Conservation (phyloP, 2,329 filamentous ascomycete species). For the Cladophialophora exuberans region DNA sequence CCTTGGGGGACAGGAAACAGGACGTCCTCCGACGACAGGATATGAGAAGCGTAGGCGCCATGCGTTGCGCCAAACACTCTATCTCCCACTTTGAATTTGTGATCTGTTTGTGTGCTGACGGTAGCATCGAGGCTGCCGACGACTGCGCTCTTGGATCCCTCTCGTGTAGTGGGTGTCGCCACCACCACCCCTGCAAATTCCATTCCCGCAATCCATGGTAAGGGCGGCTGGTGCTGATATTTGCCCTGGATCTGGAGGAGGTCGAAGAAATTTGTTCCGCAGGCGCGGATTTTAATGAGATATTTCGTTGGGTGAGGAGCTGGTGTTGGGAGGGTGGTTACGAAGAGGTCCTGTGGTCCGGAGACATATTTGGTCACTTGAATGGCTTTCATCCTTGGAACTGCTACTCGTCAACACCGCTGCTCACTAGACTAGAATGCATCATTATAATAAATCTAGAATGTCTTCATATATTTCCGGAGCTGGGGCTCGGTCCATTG, state of each 20-base stretch:
- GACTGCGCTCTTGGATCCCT: constrained; percentile 19
- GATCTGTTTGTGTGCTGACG: constrained; percentile 36
- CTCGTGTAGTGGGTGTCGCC: constrained; percentile 58
- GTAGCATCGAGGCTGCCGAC: constrained; percentile 42
- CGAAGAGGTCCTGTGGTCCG: constrained; percentile 77
- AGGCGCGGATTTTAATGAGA: constrained; percentile 81
- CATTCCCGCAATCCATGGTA: constrained; percentile 84
- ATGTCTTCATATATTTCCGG: not conserved
- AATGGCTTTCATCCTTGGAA: constrained; percentile 31
- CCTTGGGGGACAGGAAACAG: constrained; percentile 76
- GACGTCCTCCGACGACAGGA: constrained; percentile 66
- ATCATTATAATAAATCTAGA: not conserved
- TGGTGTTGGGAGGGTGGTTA: constrained; percentile 75
- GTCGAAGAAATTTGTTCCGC: constrained; percentile 96
- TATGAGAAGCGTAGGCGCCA: constrained; percentile 80
- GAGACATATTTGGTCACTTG: constrained; percentile 45
- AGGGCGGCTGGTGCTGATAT: constrained; percentile 88
- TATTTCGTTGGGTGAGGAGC: constrained; percentile 74
- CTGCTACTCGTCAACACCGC: not conserved
- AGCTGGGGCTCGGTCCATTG: constrained; percentile 12
- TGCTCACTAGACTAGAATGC: not conserved
- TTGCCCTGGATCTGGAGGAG: constrained; percentile 92
- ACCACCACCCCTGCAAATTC: constrained; percentile 85
- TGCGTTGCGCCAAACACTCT: constrained; percentile 85
- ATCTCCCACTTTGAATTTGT: constrained; percentile 75